Percentiles rank a stretch among this genome's conserved stretches.
Evolutionary conservation across 2,329 filamentous ascomycete species (phyloP).

Genomic region (Aspergillus fumigatus): DNA sequence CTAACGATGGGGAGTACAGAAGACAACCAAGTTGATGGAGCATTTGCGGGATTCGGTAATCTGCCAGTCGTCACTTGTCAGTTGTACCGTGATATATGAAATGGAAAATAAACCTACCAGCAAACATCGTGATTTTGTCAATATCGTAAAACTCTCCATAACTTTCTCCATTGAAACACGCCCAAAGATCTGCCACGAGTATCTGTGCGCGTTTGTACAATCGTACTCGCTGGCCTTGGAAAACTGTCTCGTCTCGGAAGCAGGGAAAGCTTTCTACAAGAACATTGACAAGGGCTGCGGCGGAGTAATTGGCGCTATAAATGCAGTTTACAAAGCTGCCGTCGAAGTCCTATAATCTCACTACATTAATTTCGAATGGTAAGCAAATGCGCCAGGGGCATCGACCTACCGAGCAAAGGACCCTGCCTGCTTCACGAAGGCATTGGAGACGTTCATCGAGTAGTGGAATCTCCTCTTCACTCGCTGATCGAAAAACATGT

Average conservation of each 20-base stretch:
- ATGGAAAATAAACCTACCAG: constrained; percentile 44
- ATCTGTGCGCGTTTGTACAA: constrained; percentile 95
- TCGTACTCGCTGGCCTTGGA: constrained; percentile 70
- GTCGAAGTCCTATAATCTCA: constrained; percentile 59
- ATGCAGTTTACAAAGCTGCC: constrained; percentile 72
- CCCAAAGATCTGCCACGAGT: constrained; percentile 93
- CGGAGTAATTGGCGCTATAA: constrained; percentile 68
- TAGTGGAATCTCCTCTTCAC: constrained; percentile 80
- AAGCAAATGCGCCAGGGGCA: background rate
- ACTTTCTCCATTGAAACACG: constrained; percentile 77
- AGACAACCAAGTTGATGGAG: constrained; percentile 78
- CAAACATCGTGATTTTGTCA: constrained; percentile 96
- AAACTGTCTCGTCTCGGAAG: constrained; percentile 76
- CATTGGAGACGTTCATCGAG: constrained; percentile 72
- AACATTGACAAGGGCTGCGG: constrained; percentile 78
- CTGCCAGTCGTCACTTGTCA: constrained; percentile 35
- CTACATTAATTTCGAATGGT: background rate
- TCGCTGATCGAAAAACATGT: constrained; percentile 81
- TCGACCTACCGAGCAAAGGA: constrained; percentile 66
- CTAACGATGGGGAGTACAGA: constrained; percentile 75
- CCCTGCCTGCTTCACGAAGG: constrained; percentile 73
- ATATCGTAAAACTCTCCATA: constrained; percentile 86
- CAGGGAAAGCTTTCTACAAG: constrained; percentile 76
- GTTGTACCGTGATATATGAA: background rate
- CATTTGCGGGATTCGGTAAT: constrained; percentile 95